Evolutionary conservation across 345 rosid genomes (phyloP).

Genomic region (Corymbia maculata): DNA sequence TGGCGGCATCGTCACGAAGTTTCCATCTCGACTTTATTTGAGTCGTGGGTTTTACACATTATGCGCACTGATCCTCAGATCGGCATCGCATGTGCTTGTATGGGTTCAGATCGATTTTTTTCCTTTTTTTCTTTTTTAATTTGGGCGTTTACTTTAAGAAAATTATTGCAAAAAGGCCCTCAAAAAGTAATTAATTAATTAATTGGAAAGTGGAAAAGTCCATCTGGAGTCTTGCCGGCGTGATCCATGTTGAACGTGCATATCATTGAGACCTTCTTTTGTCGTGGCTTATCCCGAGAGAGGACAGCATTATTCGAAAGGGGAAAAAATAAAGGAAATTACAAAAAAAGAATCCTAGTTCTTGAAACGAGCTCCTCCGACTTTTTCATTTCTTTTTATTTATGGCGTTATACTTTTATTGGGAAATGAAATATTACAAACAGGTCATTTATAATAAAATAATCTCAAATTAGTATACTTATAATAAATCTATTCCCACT

Average conservation of each 20-base stretch:
- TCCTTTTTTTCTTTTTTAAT: not conserved
- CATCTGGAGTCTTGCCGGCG: not conserved
- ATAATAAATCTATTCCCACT: not conserved
- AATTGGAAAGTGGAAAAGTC: not conserved
- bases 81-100: not conserved
- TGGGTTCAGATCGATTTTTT: not conserved
- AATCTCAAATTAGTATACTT: no score
- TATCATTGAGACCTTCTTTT: not conserved
- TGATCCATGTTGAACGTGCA: not conserved
- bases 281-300: not conserved
- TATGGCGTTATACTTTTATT: not conserved
- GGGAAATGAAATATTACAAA: no score
- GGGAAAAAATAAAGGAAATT: fast-evolving
- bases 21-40: not conserved
- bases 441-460: no score
- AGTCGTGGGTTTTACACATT: not conserved
- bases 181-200: not conserved
- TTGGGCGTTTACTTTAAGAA: not conserved
- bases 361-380: not conserved
- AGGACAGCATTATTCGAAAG: not conserved
- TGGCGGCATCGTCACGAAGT: not conserved
- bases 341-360: not conserved
- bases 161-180: not conserved
- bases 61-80: not conserved
- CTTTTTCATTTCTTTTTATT: not conserved